phyloP scores from a whole-genome alignment of 192 early-diverging fungal genomes.

The Linnemannia elongata region DNA sequence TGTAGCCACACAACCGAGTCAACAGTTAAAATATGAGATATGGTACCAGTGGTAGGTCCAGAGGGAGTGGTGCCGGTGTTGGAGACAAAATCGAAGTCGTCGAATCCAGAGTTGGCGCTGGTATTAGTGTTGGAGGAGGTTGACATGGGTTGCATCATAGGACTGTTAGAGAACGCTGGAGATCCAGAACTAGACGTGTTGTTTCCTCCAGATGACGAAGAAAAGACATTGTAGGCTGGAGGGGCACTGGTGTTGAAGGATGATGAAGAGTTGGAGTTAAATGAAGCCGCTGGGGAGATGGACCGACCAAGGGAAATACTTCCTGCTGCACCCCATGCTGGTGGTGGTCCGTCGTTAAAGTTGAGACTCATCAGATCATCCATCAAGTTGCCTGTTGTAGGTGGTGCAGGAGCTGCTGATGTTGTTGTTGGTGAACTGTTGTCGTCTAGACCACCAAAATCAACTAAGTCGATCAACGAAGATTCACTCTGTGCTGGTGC shows the following conservation, averaged over 20 bases:
- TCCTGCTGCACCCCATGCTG: conserved; percentile 54
- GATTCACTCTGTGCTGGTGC: conserved; percentile 40
- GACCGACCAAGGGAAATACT: conserved; percentile 48
- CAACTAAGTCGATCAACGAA: conserved; percentile 65
- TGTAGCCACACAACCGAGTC: neutral
- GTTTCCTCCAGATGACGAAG: neutral
- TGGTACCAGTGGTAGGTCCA: conserved; percentile 21
- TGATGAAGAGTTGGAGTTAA: neutral
- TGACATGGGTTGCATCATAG: conserved; percentile 11
- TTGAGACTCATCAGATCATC: conserved; percentile 57
- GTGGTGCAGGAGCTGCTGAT: conserved; percentile 24
- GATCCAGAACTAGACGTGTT: conserved; percentile 23
- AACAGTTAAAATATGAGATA: neutral
- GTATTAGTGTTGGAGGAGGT: conserved; percentile 1
- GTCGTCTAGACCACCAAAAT: conserved; percentile 35
- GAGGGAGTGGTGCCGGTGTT: conserved; percentile 30
- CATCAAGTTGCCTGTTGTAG: conserved; percentile 49
- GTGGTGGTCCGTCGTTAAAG: conserved; percentile 53
- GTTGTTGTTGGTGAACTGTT: neutral
- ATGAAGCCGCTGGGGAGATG: conserved; percentile 12
- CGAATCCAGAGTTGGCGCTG: conserved; percentile 38
- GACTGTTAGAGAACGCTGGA: conserved; percentile 30
- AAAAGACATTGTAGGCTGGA: conserved; percentile 32
- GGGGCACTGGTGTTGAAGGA: conserved; percentile 13
- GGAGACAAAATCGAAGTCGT: conserved; percentile 44